phyloP scores from a whole-genome alignment of 179 eudicot genomes.

The Beta lomatogona region DNA sequence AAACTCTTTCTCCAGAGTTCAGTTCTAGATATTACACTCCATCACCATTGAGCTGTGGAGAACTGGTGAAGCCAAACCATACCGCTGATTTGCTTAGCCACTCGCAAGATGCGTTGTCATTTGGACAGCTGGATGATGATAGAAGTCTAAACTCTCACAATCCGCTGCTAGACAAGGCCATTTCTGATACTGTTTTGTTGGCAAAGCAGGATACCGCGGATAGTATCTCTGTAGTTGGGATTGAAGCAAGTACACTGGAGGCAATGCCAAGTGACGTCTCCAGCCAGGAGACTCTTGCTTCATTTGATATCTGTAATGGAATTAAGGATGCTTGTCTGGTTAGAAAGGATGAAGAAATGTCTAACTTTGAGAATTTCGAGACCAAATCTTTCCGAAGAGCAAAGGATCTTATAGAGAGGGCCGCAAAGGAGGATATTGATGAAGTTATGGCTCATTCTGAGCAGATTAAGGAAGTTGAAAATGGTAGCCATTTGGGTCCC shows the following conservation, averaged over 20 bases:
- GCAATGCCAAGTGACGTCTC: conserved; percentile 5
- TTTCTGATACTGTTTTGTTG: conserved; percentile 4
- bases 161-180: conserved; percentile 10
- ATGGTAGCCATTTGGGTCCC: conserved; percentile 26
- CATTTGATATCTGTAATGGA: conserved; percentile 36
- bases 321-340: conserved; percentile 35
- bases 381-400: conserved; percentile 34
- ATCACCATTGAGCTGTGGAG: conserved; percentile 38
- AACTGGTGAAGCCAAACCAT: conserved; percentile 24
- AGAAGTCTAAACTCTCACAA: conserved; percentile 18
- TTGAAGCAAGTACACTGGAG: conserved; percentile 16
- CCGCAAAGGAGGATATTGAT: conserved; percentile 32
- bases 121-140: conserved; percentile 24
- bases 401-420: conserved; percentile 35
- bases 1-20: conserved; percentile 47
- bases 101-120: conserved; percentile 30
- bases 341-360: conserved; percentile 26
- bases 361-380: conserved; percentile 27
- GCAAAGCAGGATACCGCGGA: conserved; percentile 23
- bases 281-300: conserved; percentile 23
- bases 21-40: conserved; percentile 38
- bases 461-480: conserved; percentile 24
- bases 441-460: conserved; percentile 30
- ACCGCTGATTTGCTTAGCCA: conserved; percentile 24
- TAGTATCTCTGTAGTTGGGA: conserved; percentile 15